Base-by-base conservation (phyloP, 768 basidiomycete genomes). In the Rhizopogon vulgaris region DNA sequence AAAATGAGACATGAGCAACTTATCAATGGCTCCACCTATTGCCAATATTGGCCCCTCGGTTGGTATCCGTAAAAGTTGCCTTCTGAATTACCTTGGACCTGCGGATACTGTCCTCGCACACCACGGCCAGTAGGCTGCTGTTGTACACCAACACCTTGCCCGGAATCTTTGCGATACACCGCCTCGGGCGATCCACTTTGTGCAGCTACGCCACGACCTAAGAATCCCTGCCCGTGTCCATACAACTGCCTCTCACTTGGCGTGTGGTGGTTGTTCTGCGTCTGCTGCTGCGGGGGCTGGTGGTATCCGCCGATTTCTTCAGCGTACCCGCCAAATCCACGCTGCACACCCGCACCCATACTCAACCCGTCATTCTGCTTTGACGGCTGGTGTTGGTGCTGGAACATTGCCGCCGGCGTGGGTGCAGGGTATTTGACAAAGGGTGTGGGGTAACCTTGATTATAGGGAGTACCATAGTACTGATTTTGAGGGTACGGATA, bases 341-440 rank as follows among this genome's bases (percentile, higher is more conserved):
- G 72, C 11, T 69, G 68, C n/a, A 58, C 67, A 7, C 69, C 71
- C 0, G 63, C 70, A 41, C 69, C 70, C 49, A 61, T 62, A 27
- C 70, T 71, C 46, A 78, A 78, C 34, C 76, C 69, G 49, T 77
- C 77, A 11, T 64, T 73, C 25, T 71, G 73, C 53, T 79, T 78
- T 58, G 76, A 78, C 3, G 73, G 69, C 51, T 78, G 77, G 2
- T 46, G 45, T 34, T 46, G 45, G 14, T 46, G 45, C 32, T 46
- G 45, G 22, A 46, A 46, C 45, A 46, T 46, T 5, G 45, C 45
- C 14, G 85, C 84, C 14, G 84, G 84, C 8, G 80, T 83, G 30
- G 82, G 77, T 28, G 85, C 67, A 2, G 86, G 85, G 62, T 89
- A 90, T 69, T 90, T 86, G 63, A 84, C 81, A 63, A 83, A 87